Evolutionary conservation across 306 rosid genomes (phyloP).

Genomic region (Glycyrrhiza uralensis): DNA sequence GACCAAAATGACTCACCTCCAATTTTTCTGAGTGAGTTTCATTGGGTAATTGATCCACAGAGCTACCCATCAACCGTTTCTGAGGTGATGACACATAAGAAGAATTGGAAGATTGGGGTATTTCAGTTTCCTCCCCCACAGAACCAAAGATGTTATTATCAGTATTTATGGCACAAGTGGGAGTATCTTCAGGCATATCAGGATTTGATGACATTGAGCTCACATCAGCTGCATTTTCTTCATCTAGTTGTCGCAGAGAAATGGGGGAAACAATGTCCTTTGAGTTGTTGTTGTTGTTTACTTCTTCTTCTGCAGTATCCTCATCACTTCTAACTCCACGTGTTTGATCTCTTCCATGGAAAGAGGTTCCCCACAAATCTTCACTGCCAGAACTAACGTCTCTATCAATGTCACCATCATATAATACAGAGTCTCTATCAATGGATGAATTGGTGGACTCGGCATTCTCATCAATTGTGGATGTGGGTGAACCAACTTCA

Average conservation of each 20-base stretch:
- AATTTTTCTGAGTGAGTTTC: conserved; percentile 17
- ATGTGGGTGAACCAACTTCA: conserved; percentile 69
- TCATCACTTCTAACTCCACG: conserved; percentile 1
- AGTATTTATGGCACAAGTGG: background rate
- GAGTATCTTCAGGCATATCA: conserved; percentile 26
- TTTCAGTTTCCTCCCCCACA: conserved; percentile 30
- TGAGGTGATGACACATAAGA: conserved; percentile 17
- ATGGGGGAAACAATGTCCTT: conserved; percentile 17
- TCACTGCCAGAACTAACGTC: conserved; percentile 41
- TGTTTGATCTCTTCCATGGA: conserved; percentile 22
- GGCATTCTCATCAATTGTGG: conserved; percentile 46
- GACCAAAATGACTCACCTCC: conserved; percentile 38
- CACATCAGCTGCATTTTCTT: conserved; percentile 33
- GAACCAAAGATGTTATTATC: conserved; percentile 19
- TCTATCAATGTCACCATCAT: conserved; percentile 62
- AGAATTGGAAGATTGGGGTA: conserved; percentile 26
- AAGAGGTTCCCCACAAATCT: conserved; percentile 46
- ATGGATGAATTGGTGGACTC: conserved; percentile 46
- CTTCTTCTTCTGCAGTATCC: conserved; percentile 14
- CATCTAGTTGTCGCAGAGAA: conserved; percentile 19
- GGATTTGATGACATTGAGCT: conserved; percentile 28
- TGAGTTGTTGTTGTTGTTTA: conserved; percentile 20
- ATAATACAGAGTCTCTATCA: conserved; percentile 55
- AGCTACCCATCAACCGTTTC: conserved; percentile 11
- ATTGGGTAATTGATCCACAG: conserved; percentile 24